phyloP scores from a whole-genome alignment of 352 stramenopile species.

The Phytopythium delawarense region DNA sequence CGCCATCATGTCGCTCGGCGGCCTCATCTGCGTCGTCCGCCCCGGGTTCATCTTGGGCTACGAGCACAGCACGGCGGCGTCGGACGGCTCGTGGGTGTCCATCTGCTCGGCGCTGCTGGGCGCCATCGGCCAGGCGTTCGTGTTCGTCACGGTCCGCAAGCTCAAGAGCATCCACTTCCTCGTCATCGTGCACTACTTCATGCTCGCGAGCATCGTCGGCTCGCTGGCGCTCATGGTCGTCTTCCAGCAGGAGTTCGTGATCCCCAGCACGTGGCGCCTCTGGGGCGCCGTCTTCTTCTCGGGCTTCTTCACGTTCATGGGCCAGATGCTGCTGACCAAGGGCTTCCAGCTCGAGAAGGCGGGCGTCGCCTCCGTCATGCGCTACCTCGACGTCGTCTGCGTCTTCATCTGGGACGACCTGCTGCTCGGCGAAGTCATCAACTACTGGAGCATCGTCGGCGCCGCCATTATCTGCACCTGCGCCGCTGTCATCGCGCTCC shows the following conservation, averaged over 20 bases:
- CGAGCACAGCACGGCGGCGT: slow-evolving; percentile 26
- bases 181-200: slow-evolving; percentile 82
- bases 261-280: slow-evolving; percentile 29
- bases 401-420: slow-evolving; percentile 78
- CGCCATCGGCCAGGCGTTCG: slow-evolving; percentile 63
- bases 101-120: slow-evolving; percentile 48
- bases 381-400: slow-evolving; percentile 80
- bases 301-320: slow-evolving; percentile 64
- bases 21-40: slow-evolving; percentile 45
- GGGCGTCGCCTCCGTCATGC: slow-evolving; percentile 81
- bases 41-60: slow-evolving; percentile 47
- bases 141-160: slow-evolving; percentile 67
- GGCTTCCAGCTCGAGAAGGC: slow-evolving; percentile 83
- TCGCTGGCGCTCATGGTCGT: slow-evolving; percentile 52
- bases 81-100: slow-evolving; percentile 44
- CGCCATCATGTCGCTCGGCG: slow-evolving; percentile 32
- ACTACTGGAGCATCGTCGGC: slow-evolving; percentile 67
- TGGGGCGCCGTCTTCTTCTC: slow-evolving; percentile 50
- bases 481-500: slow-evolving; percentile 57
- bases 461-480: slow-evolving; percentile 64
- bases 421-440: slow-evolving; percentile 59
- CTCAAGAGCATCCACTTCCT: slow-evolving; percentile 49
- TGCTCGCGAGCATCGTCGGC: slow-evolving; percentile 49
- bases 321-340: slow-evolving; percentile 68
- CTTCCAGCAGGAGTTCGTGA: slow-evolving; percentile 50